Conservation (phyloP, 2,329 filamentous ascomycete species). For the Apiospora saccharicola region DNA sequence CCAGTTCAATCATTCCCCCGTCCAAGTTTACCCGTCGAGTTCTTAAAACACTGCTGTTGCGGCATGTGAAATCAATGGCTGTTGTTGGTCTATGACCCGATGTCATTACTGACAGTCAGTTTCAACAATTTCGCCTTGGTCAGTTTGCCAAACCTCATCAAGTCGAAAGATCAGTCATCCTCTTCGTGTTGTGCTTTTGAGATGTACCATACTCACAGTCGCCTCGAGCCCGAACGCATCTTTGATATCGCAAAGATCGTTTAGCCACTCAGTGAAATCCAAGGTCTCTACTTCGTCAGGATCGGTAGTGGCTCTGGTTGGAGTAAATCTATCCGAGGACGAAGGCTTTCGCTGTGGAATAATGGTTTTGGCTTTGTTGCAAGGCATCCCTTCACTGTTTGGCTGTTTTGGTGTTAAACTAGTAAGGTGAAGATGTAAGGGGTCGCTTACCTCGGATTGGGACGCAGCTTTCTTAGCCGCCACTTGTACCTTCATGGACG, state of each 20-base stretch:
- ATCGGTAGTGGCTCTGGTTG: neutral
- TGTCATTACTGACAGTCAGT: too few relatives aligned
- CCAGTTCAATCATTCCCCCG: too few relatives aligned
- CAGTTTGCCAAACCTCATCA: neutral
- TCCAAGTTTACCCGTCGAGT: too few relatives aligned
- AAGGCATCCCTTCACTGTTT: too few relatives aligned
- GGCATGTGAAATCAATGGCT: too few relatives aligned
- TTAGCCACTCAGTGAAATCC: neutral
- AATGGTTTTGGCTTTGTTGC: rapidly evolving
- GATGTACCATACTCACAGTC: neutral
- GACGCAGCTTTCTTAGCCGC: neutral
- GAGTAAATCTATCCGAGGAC: neutral
- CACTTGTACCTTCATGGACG: neutral
- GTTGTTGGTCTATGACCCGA: too few relatives aligned
- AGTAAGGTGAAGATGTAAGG: neutral
- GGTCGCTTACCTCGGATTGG: neutral
- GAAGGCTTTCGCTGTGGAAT: neutral
- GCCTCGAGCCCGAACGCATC: neutral
- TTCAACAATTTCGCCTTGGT: neutral
- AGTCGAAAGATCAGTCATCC: neutral
- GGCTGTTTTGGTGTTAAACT: neutral
- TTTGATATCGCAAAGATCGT: neutral
- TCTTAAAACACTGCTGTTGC: too few relatives aligned
- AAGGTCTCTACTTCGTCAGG: neutral
- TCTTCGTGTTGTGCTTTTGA: neutral